A percentile compares a stretch with the other conserved stretches of the same genome.
Evolutionary conservation across 2,329 filamentous ascomycete genomes (phyloP).

Genomic region (Stemphylium lycopersici): DNA sequence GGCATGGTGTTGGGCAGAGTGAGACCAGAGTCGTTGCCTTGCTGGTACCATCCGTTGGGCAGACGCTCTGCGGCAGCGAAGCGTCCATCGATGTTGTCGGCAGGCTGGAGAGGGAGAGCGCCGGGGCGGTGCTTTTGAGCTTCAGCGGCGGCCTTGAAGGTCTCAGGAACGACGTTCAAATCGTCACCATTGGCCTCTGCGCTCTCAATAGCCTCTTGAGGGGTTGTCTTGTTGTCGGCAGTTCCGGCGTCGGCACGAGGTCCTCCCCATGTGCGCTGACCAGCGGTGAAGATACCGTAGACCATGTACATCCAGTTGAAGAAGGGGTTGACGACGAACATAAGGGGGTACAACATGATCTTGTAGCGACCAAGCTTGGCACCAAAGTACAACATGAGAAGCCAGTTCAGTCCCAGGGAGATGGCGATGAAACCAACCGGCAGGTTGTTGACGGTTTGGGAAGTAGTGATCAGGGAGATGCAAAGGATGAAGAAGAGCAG

Average conservation of each 20-base stretch:
- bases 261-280: conserved; percentile 93
- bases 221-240: conserved; percentile 76
- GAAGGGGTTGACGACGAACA: conserved; percentile 95
- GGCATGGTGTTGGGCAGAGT: conserved; percentile 59
- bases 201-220: conserved; percentile 81
- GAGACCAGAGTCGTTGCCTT: conserved; percentile 70
- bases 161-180: conserved; percentile 86
- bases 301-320: conserved; percentile 99
- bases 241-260: conserved; percentile 86
- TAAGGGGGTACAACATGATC: conserved; percentile 91
- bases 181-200: conserved; percentile 83
- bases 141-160: conserved; percentile 68
- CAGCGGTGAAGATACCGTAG: conserved; percentile 93
- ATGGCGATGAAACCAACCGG: conserved; percentile 94
- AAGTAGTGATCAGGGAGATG: conserved; percentile 83
- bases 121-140: conserved; percentile 57
- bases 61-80: conserved; percentile 75
- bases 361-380: conserved; percentile 86
- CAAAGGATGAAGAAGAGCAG: conserved; percentile 94
- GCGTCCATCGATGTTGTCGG: conserved; percentile 75
- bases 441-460: conserved; percentile 75
- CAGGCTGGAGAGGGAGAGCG: conserved; percentile 71
- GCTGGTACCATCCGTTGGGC: conserved; percentile 71
- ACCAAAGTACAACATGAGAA: conserved; percentile 96
- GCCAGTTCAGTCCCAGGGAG: conserved; percentile 90